A percentile compares a stretch with the other conserved stretches of the same genome.
Evolutionary conservation across 1,284 basidiomycete genomes (phyloP).

Genomic region (Boletus sp.): DNA sequence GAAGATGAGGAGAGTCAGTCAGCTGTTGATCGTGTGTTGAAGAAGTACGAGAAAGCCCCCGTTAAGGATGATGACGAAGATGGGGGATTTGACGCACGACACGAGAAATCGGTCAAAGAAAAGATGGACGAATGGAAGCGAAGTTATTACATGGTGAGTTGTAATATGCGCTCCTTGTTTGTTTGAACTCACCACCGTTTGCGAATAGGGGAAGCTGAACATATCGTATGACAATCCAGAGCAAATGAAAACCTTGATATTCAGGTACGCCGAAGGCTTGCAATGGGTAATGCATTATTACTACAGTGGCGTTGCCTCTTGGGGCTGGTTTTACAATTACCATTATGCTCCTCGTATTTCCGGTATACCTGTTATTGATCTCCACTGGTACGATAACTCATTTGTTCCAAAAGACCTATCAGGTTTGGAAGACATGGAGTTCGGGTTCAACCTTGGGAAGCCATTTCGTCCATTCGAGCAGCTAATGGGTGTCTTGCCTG

Average conservation of each 20-base stretch:
- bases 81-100: conserved; percentile 72
- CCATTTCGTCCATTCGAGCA: conserved; percentile 97
- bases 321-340: conserved; percentile 99
- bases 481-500: conserved; percentile 95
- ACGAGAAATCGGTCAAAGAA: conserved; percentile 70
- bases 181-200: neutral
- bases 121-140: conserved; percentile 94
- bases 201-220: conserved; percentile 71
- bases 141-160: conserved; percentile 78
- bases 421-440: conserved; percentile 74
- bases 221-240: conserved; percentile 71
- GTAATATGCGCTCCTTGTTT: neutral
- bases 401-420: conserved; percentile 58
- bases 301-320: conserved; percentile 93
- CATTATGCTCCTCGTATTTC: conserved; percentile 96
- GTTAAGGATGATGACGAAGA: conserved; percentile 64
- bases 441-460: conserved; percentile 81
- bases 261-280: conserved; percentile 87
- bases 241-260: conserved; percentile 66
- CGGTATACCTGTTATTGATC: conserved; percentile 45
- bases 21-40: conserved; percentile 81
- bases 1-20: conserved; percentile 55
- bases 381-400: conserved; percentile 5
- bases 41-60: conserved; percentile 85
- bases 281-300: conserved; percentile 99